A percentile compares a stretch with the other conserved stretches of the same genome.
Evolutionary conservation across 495 filamentous ascomycete species (phyloP).

Genomic region (Tuber melanosporum): DNA sequence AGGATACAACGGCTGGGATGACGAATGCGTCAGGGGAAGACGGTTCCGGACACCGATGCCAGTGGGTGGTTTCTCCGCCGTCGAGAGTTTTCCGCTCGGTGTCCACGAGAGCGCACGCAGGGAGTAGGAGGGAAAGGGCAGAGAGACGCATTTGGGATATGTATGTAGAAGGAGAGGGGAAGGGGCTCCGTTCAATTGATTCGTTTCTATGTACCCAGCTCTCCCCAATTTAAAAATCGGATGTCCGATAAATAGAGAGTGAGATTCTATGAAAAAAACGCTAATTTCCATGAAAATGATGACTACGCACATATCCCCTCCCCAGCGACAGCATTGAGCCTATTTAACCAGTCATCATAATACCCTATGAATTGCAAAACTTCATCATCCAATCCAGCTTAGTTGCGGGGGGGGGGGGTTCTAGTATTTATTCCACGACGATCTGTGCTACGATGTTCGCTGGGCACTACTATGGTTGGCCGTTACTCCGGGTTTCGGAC

Average conservation of each 20-base stretch:
- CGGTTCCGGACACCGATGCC: background rate
- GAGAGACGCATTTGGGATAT: background rate
- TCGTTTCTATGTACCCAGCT: background rate
- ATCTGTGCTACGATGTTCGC: conserved; percentile 1
- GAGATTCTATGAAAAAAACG: conserved; percentile 1
- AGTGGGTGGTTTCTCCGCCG: background rate
- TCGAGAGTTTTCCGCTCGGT: background rate
- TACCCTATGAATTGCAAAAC: background rate
- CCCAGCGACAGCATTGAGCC: background rate
- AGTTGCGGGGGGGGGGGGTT: background rate
- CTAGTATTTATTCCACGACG: background rate
- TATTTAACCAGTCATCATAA: background rate
- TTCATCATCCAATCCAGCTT: background rate
- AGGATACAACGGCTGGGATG: background rate
- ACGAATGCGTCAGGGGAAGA: background rate
- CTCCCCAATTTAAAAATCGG: background rate
- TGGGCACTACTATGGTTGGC: background rate
- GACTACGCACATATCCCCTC: background rate
- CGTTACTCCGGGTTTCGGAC: background rate
- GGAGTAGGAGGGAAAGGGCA: background rate
- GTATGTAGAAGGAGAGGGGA: background rate
- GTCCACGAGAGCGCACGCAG: background rate
- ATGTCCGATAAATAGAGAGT: background rate
- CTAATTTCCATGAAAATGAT: background rate
- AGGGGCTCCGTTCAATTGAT: background rate